Evolutionary conservation across 306 rosid genomes (phyloP).

Genomic region (Sicyos edulis): DNA sequence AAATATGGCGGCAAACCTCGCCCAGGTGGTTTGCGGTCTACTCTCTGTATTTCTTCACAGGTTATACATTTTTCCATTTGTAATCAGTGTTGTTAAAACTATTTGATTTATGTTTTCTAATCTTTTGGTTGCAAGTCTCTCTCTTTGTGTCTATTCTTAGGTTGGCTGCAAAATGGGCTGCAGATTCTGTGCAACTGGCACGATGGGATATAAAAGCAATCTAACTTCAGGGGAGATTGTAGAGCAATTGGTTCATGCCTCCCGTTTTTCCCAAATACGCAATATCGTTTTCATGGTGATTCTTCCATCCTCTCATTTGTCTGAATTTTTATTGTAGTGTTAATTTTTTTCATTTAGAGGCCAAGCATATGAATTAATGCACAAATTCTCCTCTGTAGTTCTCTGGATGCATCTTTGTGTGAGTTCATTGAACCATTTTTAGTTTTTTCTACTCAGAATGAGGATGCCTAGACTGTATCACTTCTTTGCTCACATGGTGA

Average conservation of each 20-base stretch:
- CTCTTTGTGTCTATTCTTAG: slow-evolving; percentile 24
- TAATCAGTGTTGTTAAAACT: neutral
- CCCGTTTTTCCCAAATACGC: slow-evolving; percentile 63
- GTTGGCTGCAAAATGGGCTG: slow-evolving; percentile 99
- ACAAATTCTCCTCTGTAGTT: neutral
- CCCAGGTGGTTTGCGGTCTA: slow-evolving; percentile 69
- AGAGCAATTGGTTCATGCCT: slow-evolving; percentile 87
- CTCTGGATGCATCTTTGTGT: neutral
- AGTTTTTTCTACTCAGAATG: neutral
- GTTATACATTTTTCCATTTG: slow-evolving; percentile 25
- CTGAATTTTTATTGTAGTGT: neutral
- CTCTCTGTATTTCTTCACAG: slow-evolving; percentile 90
- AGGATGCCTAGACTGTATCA: neutral
- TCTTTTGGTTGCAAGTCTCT: neutral
- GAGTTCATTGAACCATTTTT: neutral
- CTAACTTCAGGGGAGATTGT: slow-evolving; percentile 73
- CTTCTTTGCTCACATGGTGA: neutral
- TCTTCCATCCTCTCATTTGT: slow-evolving; percentile 3
- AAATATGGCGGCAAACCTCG: slow-evolving; percentile 75
- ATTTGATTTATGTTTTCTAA: neutral
- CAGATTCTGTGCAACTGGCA: slow-evolving; percentile 93
- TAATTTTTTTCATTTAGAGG: neutral
- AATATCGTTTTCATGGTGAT: slow-evolving; percentile 89
- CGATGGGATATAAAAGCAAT: slow-evolving; percentile 86
- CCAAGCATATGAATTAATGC: neutral